A percentile compares a stretch with the other conserved stretches of the same genome.
Conservation (phyloP, 163 green algal genomes). For the Coccomyxa subellipsoidea region DNA sequence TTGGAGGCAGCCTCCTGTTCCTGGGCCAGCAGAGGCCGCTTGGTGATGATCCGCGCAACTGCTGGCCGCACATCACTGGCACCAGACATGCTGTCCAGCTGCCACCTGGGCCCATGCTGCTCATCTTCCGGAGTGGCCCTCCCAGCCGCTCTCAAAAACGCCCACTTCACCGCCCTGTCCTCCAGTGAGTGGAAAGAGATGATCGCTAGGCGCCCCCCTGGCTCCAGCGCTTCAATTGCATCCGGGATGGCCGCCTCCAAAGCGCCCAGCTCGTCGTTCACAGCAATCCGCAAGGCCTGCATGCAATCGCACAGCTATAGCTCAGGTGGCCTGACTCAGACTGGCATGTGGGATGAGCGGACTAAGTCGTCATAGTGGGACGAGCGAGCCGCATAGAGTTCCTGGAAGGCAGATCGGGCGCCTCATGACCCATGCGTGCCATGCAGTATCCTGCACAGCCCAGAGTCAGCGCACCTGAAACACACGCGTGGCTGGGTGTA, state of each 20-base stretch:
- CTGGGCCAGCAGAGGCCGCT: slow-evolving; percentile 55
- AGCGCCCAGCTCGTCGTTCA: slow-evolving; percentile 90
- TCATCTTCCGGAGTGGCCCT: slow-evolving; percentile 11
- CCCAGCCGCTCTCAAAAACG: slow-evolving; percentile 68
- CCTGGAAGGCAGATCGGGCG: not conserved
- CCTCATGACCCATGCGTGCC: not conserved
- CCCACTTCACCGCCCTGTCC: slow-evolving; percentile 91
- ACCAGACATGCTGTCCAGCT: not conserved
- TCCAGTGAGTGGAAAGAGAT: slow-evolving; percentile 97
- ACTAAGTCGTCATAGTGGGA: too few species aligned
- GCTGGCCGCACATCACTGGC: not conserved
- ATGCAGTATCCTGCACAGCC: not conserved
- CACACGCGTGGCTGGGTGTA: slow-evolving; percentile 89
- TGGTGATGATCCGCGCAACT: slow-evolving; percentile 51
- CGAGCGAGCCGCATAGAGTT: too few species aligned
- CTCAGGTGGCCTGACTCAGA: not conserved
- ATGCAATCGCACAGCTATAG: not conserved
- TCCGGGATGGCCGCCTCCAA: slow-evolving; percentile 68
- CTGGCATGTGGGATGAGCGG: too few species aligned
- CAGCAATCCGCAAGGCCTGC: slow-evolving; percentile 91
- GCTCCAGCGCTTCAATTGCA: slow-evolving; percentile 65
- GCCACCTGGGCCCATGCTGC: slow-evolving; percentile 18
- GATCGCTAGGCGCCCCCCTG: slow-evolving; percentile 79
- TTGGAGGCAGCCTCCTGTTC: slow-evolving; percentile 72
- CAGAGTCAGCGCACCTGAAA: slow-evolving; percentile 75